Conservation (phyloP, 345 rosid genomes). For the Hypericum androsaemum region DNA sequence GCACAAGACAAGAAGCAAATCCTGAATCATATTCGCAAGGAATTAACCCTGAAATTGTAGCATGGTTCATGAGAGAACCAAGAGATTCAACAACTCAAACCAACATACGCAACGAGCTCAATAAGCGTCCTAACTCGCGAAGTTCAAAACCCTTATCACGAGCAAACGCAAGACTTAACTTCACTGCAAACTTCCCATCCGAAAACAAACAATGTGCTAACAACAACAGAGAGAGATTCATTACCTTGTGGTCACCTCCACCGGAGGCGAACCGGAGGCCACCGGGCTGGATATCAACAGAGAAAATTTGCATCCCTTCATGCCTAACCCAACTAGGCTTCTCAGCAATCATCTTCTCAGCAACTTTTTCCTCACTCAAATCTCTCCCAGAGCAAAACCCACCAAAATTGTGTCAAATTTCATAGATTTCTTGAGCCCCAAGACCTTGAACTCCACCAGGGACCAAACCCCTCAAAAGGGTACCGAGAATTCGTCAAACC, state of each 20-base stretch:
- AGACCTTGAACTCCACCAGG: slow-evolving; percentile 5
- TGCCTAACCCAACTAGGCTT: slow-evolving; percentile 93
- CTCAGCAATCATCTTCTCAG: slow-evolving; percentile 77
- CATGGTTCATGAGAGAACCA: too few species aligned
- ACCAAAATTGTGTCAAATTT: slow-evolving; percentile 11
- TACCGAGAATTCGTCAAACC: too few species aligned
- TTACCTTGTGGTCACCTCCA: slow-evolving; percentile 98
- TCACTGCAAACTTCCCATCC: neutral
- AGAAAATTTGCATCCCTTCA: slow-evolving; percentile 96
- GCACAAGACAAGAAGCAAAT: too few species aligned
- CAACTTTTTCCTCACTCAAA: slow-evolving; percentile 5
- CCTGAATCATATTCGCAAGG: too few species aligned
- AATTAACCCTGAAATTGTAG: too few species aligned
- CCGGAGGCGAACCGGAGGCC: slow-evolving; percentile 96
- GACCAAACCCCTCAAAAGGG: neutral
- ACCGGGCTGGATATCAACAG: slow-evolving; percentile 94
- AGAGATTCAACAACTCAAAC: too few species aligned
- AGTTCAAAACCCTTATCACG: too few species aligned
- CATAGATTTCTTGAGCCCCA: slow-evolving; percentile 9
- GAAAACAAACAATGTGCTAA: neutral
- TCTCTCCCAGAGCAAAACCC: slow-evolving; percentile 8
- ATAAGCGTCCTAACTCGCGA: too few species aligned
- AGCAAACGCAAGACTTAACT: too few species aligned
- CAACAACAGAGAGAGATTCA: slow-evolving; percentile 6
- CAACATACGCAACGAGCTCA: too few species aligned